Conservation (phyloP, 495 filamentous ascomycete genomes). For the Xylaria bambusicola region DNA sequence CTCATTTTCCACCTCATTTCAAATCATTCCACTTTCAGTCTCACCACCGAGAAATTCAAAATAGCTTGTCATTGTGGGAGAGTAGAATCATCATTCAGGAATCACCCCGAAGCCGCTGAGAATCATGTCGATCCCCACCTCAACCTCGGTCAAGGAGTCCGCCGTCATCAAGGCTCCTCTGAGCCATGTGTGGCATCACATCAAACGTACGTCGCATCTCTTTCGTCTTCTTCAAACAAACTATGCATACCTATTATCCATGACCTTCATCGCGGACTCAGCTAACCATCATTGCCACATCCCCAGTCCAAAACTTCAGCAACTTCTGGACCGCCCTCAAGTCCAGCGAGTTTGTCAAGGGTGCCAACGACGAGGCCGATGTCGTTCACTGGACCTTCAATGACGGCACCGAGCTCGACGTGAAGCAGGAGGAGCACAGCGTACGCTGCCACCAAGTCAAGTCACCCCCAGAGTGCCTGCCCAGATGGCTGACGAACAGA, state of each 20-base stretch:
- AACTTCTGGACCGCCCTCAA: conserved; percentile 61
- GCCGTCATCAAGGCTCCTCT: conserved; percentile 64
- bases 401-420: conserved; percentile 62
- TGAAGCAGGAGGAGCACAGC: conserved; percentile 73
- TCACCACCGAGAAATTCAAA: no score
- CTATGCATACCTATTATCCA: no score
- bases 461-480: conserved; percentile 1
- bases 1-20: neutral
- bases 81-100: no score
- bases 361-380: conserved; percentile 60
- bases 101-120: neutral
- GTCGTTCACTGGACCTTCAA: conserved; percentile 65
- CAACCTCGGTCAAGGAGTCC: conserved; percentile 63
- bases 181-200: conserved; percentile 65
- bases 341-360: conserved; percentile 59
- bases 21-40: neutral
- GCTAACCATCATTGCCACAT: neutral
- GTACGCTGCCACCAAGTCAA: conserved; percentile 45
- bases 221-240: no score
- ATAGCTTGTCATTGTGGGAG: no score
- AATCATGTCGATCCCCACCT: conserved; percentile 56
- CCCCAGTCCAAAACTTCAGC: conserved; percentile 53
- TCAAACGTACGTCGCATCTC: conserved; percentile 50
- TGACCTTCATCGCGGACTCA: neutral
- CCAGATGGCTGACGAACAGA: neutral